Evolutionary conservation across 192 early-diverging fungal genomes (phyloP), one percentile per base, ranked within the genome.

Genomic region (Linnemannia exigua): DNA sequence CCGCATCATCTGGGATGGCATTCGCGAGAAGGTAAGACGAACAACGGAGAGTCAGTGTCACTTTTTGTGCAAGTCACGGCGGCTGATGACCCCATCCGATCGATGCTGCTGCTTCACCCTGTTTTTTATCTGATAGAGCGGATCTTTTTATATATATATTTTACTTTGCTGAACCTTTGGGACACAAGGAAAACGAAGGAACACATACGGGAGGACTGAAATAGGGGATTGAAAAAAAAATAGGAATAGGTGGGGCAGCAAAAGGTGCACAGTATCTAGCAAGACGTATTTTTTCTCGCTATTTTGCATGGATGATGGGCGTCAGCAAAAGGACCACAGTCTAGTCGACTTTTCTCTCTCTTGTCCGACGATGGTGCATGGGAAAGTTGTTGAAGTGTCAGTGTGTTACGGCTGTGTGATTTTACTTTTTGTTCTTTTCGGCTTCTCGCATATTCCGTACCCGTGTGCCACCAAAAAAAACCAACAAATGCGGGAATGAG

Each of bases 1-100:
- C 71, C 91, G 98, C 82, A 99, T 99, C 91, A 96, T 99, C 89
- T 98, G 96, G 96, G 91, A 95, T 83, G 91, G 93, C 90, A 98
- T 98, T 91, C 97, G 97, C 90, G 97, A 99, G 77, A 96, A 95
- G 88, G 85, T 94, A 83, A 70, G 36, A 25, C 4, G 52, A 38
- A 50, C 31, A 31, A n/a, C n/a, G n/a, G n/a, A n/a, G n/a, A 41
- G 76, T 2, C 11, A 52, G 20, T 6, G 22, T 25, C 11, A 25
- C n/a, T 70, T 35, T 36, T 70, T 44, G 3, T 44, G 19, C 68
- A 70, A 37, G 68, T 70, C 68, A 37, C 68, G 68, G 38, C 38
- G 36, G 7, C 36, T 22, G 35, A 9, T 28, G 70, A 5, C 9
- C 14, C 69, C 36, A n/a, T n/a, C n/a, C n/a, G n/a, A n/a, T n/a